Percentiles rank a stretch among this genome's conserved stretches.
These are phyloP conservation scores for Kodamaea restingae DNA, from an alignment of 805 yeast genomes.

Conservation along the genomic window DNA sequence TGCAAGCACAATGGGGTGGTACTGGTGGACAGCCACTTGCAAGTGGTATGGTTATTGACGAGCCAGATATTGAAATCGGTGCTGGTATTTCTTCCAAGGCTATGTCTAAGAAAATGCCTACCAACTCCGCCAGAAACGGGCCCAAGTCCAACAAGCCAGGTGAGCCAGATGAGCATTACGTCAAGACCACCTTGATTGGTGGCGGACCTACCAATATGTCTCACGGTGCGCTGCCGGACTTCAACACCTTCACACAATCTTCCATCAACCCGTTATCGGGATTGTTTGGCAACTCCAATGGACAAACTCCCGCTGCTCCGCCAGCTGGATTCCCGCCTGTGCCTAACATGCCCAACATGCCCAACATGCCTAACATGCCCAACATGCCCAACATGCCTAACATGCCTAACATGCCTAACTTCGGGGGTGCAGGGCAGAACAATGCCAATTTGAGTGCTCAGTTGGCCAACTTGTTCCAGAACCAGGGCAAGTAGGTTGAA, in stretches of 20 bases:
- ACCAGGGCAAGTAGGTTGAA: conserved; percentile 8
- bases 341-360: conserved; percentile 8
- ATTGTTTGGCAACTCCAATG: conserved; percentile 30
- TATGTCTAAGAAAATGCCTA: conserved; percentile 87
- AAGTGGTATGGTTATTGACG: conserved; percentile 83
- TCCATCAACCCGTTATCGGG: conserved; percentile 46
- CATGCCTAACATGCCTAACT: conserved; percentile 7
- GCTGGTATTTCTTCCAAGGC: conserved; percentile 91
- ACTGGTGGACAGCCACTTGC: conserved; percentile 82
- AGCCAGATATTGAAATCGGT: conserved; percentile 97
- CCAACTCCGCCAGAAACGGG: conserved; percentile 80
- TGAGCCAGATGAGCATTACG: conserved; percentile 44
- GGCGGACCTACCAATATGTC: conserved; percentile 19
- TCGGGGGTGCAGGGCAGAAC: conserved; percentile 11
- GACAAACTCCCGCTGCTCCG: conserved; percentile 7
- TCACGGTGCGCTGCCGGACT: conserved; percentile 37
- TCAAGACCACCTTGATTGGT: conserved; percentile 27
- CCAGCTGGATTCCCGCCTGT: conserved; percentile 7
- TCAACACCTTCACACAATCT: conserved; percentile 30
- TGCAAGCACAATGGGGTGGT: conserved; percentile 94
- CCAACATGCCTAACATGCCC: no score
- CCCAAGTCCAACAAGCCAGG: conserved; percentile 74
- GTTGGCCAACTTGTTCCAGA: conserved; percentile 36
- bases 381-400: no score
- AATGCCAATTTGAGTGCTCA: conserved; percentile 34